Evolutionary conservation across 768 basidiomycete species (phyloP), one percentile per base, ranked within the genome.

Genomic region (Tremella yokohamensis): DNA sequence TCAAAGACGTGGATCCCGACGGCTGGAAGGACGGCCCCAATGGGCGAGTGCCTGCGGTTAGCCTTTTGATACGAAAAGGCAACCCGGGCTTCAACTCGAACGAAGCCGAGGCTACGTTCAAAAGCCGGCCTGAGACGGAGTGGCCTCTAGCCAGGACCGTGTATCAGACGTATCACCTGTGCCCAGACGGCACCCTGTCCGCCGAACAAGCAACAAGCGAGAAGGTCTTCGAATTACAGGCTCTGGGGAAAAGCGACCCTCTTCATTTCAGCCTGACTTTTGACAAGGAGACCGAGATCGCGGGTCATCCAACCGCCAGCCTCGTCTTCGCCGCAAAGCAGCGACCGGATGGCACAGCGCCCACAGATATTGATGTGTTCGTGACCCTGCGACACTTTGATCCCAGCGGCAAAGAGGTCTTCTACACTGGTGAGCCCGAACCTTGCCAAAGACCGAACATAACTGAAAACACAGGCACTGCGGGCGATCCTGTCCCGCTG

Each of bases 81-180:
- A 66, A 68, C 57, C 69, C 70, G 2, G 70, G 65, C 18, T 68
- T 68, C 59, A 66, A 72, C 59, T 57, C 58, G 44, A 66, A 37
- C 34, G 69, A 62, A 39, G 64, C 66, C 39, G 69, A 72, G 48
- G 58, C 61, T 38, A 64, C 70, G 0, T 70, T 63, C 57, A 12
- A 37, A n/a, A 29, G 40, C 19, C 61, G 70, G 11, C 29, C 58
- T 3, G 70, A 70, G 52, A 24, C 26, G 1, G 62, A 55, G 16
- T 72, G 70, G 70, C 70, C 68, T 0, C 16, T 72, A 25, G 25
- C 12, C 11, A 38, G 63, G 16, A 72, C 70, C 8, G 15, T 57
- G 34, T 66, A 66, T 52, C 44, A 15, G 19, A 53, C 49, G 38
- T 64, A 15, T 55, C 25, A 60, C 60, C 65, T 69, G 11, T 24